Percentiles rank a stretch among this genome's conserved stretches.
These are phyloP conservation scores for Teratosphaeria epicoccoides DNA, from an alignment of 2,329 filamentous ascomycete species.

Conservation along the genomic window DNA sequence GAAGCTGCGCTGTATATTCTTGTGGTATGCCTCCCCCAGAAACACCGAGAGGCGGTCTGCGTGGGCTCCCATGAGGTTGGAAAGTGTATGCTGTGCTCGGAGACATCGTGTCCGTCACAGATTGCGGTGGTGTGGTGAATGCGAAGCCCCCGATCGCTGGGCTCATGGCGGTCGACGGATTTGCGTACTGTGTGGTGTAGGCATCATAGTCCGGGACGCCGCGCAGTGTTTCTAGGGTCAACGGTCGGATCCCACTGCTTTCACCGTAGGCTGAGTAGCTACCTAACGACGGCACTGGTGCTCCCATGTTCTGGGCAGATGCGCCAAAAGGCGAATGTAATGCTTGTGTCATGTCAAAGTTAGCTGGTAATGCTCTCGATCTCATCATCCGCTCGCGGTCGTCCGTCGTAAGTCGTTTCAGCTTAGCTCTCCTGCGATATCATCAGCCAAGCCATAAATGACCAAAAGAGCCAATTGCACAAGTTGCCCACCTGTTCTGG, in stretches of 20 bases:
- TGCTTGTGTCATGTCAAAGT: slow-evolving; percentile 50
- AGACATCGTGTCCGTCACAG: slow-evolving; percentile 37
- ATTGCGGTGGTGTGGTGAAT: slow-evolving; percentile 45
- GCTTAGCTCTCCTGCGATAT: slow-evolving; percentile 44
- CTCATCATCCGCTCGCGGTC: slow-evolving; percentile 52
- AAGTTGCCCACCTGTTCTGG: slow-evolving; percentile 67
- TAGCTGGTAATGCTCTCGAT: slow-evolving; percentile 48
- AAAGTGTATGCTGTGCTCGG: slow-evolving; percentile 34
- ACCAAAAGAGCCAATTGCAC: not conserved
- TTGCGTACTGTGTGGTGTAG: slow-evolving; percentile 50
- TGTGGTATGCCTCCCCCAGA: slow-evolving; percentile 2
- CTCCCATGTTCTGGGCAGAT: slow-evolving; percentile 32
- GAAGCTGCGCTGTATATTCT: slow-evolving; percentile 20
- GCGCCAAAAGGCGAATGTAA: slow-evolving; percentile 45
- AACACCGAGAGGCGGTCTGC: slow-evolving; percentile 12
- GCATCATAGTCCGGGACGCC: slow-evolving; percentile 55
- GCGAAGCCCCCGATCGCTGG: slow-evolving; percentile 57
- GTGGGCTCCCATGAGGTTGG: slow-evolving; percentile 14
- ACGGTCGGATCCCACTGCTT: slow-evolving; percentile 54
- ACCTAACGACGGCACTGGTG: slow-evolving; percentile 38
- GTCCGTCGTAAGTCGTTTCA: slow-evolving; percentile 51
- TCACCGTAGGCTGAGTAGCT: slow-evolving; percentile 29
- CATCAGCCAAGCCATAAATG: slow-evolving; percentile 8
- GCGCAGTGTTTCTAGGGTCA: slow-evolving; percentile 58
- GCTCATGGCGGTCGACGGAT: slow-evolving; percentile 51